Evolutionary conservation across 768 basidiomycete genomes (phyloP).

Genomic region (Paxillus ammoniavirescens): DNA sequence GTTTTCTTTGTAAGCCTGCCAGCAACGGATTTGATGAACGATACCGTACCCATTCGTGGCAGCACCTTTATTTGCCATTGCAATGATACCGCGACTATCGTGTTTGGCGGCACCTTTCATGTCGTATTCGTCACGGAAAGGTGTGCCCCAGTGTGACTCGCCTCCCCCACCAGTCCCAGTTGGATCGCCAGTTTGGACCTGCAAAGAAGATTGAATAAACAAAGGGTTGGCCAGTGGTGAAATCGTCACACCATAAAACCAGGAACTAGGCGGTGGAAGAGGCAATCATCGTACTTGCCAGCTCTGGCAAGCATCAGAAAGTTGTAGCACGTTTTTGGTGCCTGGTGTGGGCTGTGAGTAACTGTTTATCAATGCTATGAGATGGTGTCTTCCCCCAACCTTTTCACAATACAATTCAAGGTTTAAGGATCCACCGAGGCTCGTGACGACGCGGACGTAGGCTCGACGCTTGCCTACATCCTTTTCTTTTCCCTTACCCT

Average conservation of each 20-base stretch:
- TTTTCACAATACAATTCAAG: conserved; percentile 88
- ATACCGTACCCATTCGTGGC: conserved; percentile 75
- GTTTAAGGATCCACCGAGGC: conserved; percentile 84
- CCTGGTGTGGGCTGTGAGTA: conserved; percentile 43
- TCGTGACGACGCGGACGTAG: conserved; percentile 95
- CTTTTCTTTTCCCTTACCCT: conserved; percentile 91
- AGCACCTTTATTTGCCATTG: conserved; percentile 96
- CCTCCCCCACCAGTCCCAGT: conserved; percentile 95
- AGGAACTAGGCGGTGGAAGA: conserved; percentile 92
- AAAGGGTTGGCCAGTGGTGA: neutral
- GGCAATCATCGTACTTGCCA: conserved; percentile 85
- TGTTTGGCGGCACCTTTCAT: conserved; percentile 86
- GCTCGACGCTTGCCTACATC: conserved; percentile 88
- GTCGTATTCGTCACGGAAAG: conserved; percentile 93
- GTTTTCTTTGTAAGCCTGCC: neutral
- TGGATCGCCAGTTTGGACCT: conserved; percentile 99
- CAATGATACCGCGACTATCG: conserved; percentile 77
- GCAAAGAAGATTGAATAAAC: conserved; percentile 1
- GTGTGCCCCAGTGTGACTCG: conserved; percentile 90
- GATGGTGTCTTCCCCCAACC: conserved; percentile 35
- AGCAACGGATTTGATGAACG: neutral
- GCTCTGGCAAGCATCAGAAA: conserved; percentile 90
- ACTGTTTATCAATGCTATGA: neutral
- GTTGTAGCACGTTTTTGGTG: conserved; percentile 98
- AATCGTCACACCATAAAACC: conserved; percentile 79